Evolutionary conservation across 164 flowering plant species (phyloP).

Genomic region (Saururus chinensis): DNA sequence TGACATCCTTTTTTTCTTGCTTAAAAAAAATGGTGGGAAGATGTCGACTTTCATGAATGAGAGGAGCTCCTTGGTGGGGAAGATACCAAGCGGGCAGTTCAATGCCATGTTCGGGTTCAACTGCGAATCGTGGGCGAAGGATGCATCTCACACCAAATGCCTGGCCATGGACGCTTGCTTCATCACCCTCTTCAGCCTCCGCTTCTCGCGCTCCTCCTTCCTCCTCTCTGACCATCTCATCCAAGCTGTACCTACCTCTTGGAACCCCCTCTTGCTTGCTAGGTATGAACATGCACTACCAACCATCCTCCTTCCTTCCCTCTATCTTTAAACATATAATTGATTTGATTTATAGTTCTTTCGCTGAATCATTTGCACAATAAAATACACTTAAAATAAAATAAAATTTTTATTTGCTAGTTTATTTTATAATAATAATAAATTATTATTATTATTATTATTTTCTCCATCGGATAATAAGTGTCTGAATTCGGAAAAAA

Average conservation of each 20-base stretch:
- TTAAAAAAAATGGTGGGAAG: constrained; percentile 17
- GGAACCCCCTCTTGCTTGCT: constrained; percentile 72
- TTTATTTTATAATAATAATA: too few species aligned
- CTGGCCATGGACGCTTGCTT: constrained; percentile 64
- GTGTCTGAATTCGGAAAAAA: too few species aligned
- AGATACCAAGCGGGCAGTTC: constrained; percentile 67
- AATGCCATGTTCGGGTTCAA: constrained; percentile 64
- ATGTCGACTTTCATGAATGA: constrained; percentile 73
- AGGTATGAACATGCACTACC: constrained; percentile 29
- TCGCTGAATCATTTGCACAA: too few species aligned
- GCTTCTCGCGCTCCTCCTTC: constrained; percentile 49
- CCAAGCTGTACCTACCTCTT: constrained; percentile 58
- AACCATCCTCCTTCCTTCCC: neutral
- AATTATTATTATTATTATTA: too few species aligned
- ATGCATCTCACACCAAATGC: constrained; percentile 47
- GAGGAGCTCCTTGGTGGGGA: constrained; percentile 43
- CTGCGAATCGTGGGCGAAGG: constrained; percentile 59
- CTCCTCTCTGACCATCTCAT: constrained; percentile 46
- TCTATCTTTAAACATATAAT: too few species aligned
- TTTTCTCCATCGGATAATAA: too few species aligned
- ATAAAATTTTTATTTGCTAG: too few species aligned
- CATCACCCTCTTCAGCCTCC: constrained; percentile 42
- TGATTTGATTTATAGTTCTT: too few species aligned
- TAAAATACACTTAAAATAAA: too few species aligned
- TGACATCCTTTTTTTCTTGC: neutral